Percentiles rank a stretch among this genome's conserved stretches.
Evolutionary conservation across 345 rosid species (phyloP).

Genomic region (Eutrema yunnanense): DNA sequence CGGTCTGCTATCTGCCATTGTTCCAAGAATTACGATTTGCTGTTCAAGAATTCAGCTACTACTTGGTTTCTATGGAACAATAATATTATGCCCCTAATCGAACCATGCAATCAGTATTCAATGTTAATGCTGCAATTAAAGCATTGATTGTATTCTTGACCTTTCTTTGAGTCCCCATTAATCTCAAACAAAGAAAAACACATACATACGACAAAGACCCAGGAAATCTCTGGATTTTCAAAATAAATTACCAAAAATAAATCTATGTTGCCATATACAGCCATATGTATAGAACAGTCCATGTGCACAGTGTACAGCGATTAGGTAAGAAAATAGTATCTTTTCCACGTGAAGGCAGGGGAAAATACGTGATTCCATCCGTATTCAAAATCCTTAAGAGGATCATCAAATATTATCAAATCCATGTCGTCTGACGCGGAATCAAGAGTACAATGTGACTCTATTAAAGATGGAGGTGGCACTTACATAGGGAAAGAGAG

Average conservation of each 20-base stretch:
- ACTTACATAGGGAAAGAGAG: conserved; percentile 83
- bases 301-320: conserved; percentile 5
- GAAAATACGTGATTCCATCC: conserved; percentile 1
- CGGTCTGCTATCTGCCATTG: conserved; percentile 51
- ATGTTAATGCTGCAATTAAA: neutral
- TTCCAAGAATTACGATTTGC: neutral
- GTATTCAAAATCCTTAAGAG: conserved; percentile 2
- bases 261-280: neutral
- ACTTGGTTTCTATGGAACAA: neutral
- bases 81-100: neutral
- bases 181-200: conserved; percentile 1
- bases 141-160: neutral
- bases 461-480: neutral
- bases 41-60: conserved; percentile 25
- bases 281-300: neutral
- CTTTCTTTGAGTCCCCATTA: neutral
- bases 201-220: neutral
- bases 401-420: conserved; percentile 19
- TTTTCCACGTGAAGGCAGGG: conserved; percentile 19
- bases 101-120: neutral
- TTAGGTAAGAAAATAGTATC: conserved; percentile 12
- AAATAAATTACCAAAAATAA: neutral
- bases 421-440: neutral
- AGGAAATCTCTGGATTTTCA: neutral
- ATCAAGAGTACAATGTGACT: conserved; percentile 8